phyloP scores from a whole-genome alignment of 1,284 basidiomycete genomes.

The Trichosporon ovoides region DNA sequence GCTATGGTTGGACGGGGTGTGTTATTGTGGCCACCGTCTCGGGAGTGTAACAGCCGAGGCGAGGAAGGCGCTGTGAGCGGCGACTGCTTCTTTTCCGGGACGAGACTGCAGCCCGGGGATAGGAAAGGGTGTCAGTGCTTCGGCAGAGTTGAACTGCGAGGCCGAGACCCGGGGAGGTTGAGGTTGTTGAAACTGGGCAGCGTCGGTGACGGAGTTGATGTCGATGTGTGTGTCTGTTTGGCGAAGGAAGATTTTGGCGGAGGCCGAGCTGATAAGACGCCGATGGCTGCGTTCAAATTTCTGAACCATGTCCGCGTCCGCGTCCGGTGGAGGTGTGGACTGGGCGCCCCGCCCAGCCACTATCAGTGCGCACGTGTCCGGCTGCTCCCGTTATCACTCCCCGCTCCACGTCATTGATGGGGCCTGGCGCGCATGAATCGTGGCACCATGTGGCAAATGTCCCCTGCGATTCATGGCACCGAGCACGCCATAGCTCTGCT shows the following conservation, averaged over 20 bases:
- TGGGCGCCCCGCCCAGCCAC: neutral
- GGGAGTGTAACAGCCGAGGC: no score
- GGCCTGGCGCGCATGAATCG: neutral
- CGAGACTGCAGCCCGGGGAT: no score
- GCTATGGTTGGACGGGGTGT: neutral
- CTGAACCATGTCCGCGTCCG: neutral
- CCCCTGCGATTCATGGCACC: neutral
- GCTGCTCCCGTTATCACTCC: neutral
- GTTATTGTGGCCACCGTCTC: neutral
- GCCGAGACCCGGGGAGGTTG: neutral
- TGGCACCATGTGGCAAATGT: conserved; percentile 1
- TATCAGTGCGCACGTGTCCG: neutral
- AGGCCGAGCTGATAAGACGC: neutral
- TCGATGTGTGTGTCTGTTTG: no score
- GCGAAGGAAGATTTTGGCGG: neutral
- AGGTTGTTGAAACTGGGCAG: neutral
- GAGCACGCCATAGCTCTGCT: neutral
- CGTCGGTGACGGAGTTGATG: no score
- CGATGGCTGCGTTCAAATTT: neutral
- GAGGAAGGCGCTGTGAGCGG: no score
- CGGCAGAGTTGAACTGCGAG: conserved; percentile 3
- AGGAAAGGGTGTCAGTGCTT: neutral
- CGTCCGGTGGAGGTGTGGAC: neutral
- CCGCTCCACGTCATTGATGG: conserved; percentile 1
- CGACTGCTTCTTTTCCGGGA: no score